These are phyloP conservation scores for Crithidia acanthocephali DNA, from an alignment of 208 protist genomes.

Conservation along the genomic window DNA sequence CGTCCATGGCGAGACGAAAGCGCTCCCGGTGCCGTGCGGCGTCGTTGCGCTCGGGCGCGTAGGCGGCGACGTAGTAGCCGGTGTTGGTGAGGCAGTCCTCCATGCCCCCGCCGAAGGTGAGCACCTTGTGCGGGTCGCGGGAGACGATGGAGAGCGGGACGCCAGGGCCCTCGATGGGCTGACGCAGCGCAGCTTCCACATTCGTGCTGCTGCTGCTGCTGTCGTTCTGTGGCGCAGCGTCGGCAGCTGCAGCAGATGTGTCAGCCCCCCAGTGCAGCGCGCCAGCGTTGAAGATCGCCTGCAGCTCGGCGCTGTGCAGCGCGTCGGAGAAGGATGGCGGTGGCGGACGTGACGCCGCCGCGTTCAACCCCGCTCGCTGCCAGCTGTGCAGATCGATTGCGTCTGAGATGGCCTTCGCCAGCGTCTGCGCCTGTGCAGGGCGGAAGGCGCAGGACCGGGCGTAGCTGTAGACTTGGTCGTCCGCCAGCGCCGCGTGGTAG, in stretches of 20 bases:
- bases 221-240: not conserved
- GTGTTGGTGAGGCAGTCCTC: slow-evolving; percentile 91
- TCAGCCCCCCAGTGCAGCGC: slow-evolving; percentile 33
- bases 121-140: slow-evolving; percentile 47
- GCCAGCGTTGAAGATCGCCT: slow-evolving; percentile 45
- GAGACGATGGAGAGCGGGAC: slow-evolving; percentile 67
- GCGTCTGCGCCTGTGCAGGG: slow-evolving; percentile 52
- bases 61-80: slow-evolving; percentile 78
- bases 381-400: slow-evolving; percentile 76
- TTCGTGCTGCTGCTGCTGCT: slow-evolving; percentile 4
- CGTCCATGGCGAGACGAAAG: slow-evolving; percentile 37
- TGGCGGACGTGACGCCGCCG: not conserved
- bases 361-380: slow-evolving; percentile 15
- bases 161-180: slow-evolving; percentile 51
- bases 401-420: slow-evolving; percentile 74
- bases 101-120: slow-evolving; percentile 76
- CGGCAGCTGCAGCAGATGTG: not conserved
- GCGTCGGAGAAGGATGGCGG: slow-evolving; percentile 23
- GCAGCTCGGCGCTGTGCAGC: slow-evolving; percentile 35
- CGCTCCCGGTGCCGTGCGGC: slow-evolving; percentile 64
- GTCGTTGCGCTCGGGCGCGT: slow-evolving; percentile 62
- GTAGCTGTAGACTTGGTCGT: slow-evolving; percentile 83
- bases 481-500: slow-evolving; percentile 46
- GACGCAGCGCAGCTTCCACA: slow-evolving; percentile 27
- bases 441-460: slow-evolving; percentile 72